Base-by-base conservation (phyloP, 768 basidiomycete genomes). In the Leccinum arenicola region DNA sequence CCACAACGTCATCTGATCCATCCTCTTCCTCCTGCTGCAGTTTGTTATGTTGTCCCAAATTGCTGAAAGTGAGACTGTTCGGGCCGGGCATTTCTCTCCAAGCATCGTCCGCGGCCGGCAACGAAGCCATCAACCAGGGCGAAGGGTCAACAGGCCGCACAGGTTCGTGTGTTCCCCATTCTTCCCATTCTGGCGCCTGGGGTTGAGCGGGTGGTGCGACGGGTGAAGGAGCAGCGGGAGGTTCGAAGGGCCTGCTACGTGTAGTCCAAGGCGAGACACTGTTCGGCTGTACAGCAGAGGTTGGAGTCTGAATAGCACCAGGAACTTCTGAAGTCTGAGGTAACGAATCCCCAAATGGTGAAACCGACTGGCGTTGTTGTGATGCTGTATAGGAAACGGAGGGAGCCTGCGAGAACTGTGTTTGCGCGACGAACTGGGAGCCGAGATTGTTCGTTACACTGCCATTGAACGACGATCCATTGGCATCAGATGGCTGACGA, bases 1-100 rank as follows among this genome's bases (percentile, higher is more conserved):
- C 58, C 27, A 60, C 58, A 38, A 63, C 36, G 48, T 64, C 55
- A 54, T 61, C 52, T 51, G 58, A 43, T 58, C 40, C 62, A 35
- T 61, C 66, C 25, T 68, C 75, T 36, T 75, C 68, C 33, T 76
- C 74, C 50, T 79, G 73, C 57, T 82, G 79, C 52, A 83, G 75
- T 61, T 80, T 79, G 59, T 84, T 83, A 62, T 86, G 84, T 52
- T 85, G 84, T 9, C 80, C 83, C 19, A 86, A 72, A 63, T 84
- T 85, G 54, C 78, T 81, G 57, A 81, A 76, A 0, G 86, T 84
- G 19, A 87, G 75, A 59, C 82, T 83, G 60, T 79, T 77, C 11
- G 80, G 75, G 15, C 76, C 77, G 2, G 76, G 75, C 19, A 66
- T 57, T 49, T 75, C 70, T 38, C 68, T 70, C 85, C 84, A 86